Evolutionary conservation across 2,329 filamentous ascomycete species (phyloP).

Genomic region (Aspergillus spinulosporus): DNA sequence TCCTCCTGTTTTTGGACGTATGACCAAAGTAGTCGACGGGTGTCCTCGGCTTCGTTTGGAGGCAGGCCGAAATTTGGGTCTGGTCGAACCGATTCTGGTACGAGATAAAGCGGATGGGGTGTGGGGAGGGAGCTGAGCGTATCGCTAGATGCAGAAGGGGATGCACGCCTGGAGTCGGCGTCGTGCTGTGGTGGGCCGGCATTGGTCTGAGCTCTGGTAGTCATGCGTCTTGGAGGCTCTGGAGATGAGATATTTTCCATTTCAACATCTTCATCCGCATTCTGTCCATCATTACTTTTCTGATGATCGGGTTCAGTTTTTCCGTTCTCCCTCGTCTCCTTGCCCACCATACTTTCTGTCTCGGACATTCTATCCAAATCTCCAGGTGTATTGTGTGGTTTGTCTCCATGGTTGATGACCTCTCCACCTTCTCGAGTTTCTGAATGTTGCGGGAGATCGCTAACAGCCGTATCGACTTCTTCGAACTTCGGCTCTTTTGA

Average conservation of each 20-base stretch:
- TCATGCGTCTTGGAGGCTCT: slow-evolving; percentile 48
- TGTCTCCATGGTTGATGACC: slow-evolving; percentile 19
- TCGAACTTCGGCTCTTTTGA: slow-evolving; percentile 35
- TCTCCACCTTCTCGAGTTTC: slow-evolving; percentile 21
- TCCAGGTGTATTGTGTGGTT: slow-evolving; percentile 7
- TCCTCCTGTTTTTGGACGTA: slow-evolving; percentile 69
- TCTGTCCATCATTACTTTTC: slow-evolving; percentile 13
- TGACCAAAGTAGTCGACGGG: slow-evolving; percentile 59
- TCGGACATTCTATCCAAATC: slow-evolving; percentile 9
- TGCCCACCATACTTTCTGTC: slow-evolving; percentile 14
- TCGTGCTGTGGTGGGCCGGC: slow-evolving; percentile 32
- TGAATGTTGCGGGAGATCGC: slow-evolving; percentile 35
- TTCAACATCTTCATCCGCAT: slow-evolving; percentile 32
- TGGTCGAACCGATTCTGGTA: slow-evolving; percentile 52
- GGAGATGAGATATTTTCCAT: slow-evolving; percentile 39
- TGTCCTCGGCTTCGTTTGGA: slow-evolving; percentile 61
- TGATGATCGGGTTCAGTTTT: neutral
- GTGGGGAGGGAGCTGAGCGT: slow-evolving; percentile 36
- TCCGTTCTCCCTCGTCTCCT: slow-evolving; percentile 19
- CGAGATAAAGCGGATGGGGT: slow-evolving; percentile 59
- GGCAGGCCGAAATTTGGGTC: slow-evolving; percentile 60
- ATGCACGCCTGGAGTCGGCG: slow-evolving; percentile 25
- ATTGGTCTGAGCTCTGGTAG: slow-evolving; percentile 47
- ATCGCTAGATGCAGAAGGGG: slow-evolving; percentile 32
- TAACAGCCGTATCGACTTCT: slow-evolving; percentile 36